Conservation (phyloP, 2,329 filamentous ascomycete species). For the Fusarium gaditjirri region DNA sequence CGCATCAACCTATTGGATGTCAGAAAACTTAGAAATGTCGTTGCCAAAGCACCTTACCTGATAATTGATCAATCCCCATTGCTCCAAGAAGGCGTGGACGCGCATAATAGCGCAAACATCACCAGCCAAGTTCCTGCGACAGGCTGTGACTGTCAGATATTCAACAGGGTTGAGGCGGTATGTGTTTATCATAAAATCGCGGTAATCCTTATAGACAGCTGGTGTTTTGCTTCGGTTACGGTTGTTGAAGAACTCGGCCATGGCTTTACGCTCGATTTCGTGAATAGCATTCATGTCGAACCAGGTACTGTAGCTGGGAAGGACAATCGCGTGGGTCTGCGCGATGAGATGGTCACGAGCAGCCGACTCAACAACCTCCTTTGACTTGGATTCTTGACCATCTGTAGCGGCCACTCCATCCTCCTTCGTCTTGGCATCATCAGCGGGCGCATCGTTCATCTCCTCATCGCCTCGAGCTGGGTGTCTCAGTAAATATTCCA, state of each 20-base stretch:
- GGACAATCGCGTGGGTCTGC: conserved; percentile 94
- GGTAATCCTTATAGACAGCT: conserved; percentile 97
- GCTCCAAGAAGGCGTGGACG: conserved; percentile 96
- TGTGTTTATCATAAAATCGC: conserved; percentile 99
- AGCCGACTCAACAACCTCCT: conserved; percentile 83
- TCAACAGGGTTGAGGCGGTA: conserved; percentile 96
- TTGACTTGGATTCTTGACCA: conserved; percentile 73
- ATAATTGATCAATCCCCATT: conserved; percentile 99
- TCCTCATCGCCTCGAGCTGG: conserved; percentile 78
- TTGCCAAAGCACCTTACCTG: conserved; percentile 69
- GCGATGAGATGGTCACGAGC: conserved; percentile 92
- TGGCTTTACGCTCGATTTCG: conserved; percentile 89
- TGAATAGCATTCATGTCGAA: conserved; percentile 98
- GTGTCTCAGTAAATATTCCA: conserved; percentile 65
- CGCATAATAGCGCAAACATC: conserved; percentile 99
- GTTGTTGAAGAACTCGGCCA: conserved; percentile 98
- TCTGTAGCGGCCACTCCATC: conserved; percentile 61
- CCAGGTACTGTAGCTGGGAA: conserved; percentile 98
- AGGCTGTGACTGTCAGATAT: conserved; percentile 96
- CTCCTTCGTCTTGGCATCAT: conserved; percentile 61
- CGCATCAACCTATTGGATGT: conserved; percentile 80
- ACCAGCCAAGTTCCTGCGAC: conserved; percentile 91
- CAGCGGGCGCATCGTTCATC: conserved; percentile 74
- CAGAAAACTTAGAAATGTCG: conserved; percentile 34
- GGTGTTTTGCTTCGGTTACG: conserved; percentile 98